Evolutionary conservation across 371 early-diverging fungal genomes (phyloP), one percentile per base, ranked within the genome.

Genomic region (Massospora cicadina): DNA sequence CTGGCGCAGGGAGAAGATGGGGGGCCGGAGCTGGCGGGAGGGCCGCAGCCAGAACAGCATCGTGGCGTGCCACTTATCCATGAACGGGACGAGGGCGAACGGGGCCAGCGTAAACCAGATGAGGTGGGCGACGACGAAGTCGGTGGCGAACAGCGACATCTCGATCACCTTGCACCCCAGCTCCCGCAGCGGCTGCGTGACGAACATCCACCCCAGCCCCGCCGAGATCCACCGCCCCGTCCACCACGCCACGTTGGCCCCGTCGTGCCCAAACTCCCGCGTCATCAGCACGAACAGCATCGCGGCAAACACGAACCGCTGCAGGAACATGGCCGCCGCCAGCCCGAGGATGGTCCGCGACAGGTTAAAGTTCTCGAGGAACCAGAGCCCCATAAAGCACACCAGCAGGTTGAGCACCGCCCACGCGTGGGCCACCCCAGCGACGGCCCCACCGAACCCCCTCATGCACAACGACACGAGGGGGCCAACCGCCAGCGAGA

Each of bases 41-140:
- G 90, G 90, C n/a, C 86, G 77, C 61, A 88, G 70, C 90, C 89
- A 90, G 71, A 90, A 90, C 55, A 90, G 74, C 87, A 88, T 88
- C 31, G 81, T 79, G 21, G 87, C 86, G 71, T 90, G 90, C 70
- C 81, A 81, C 29, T 81, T 81, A 68, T 87, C 86, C 60, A 88
- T 75, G 70, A 80, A 82, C 1, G 87, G 89, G 29, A 90, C 81
- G 30, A 88, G 65, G 55, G 84, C 84, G 60, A 89, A 78, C 28
- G 86, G 68, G 26, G 80, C 82, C 29, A 88, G 72, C 65, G 85
- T 74, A 68, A 89, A 88, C 33, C 88, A 71, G 33, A 91, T 81
- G 53, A 84, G 58, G 58, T 89, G 90, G 0, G 86, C 84, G 28
- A 85, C 70, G 10, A 87, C 68, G 74, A 90, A 88, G 64, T 91